Conservation (phyloP, 2,329 filamentous ascomycete genomes). For the Calonectria pseudoreteaudii region DNA sequence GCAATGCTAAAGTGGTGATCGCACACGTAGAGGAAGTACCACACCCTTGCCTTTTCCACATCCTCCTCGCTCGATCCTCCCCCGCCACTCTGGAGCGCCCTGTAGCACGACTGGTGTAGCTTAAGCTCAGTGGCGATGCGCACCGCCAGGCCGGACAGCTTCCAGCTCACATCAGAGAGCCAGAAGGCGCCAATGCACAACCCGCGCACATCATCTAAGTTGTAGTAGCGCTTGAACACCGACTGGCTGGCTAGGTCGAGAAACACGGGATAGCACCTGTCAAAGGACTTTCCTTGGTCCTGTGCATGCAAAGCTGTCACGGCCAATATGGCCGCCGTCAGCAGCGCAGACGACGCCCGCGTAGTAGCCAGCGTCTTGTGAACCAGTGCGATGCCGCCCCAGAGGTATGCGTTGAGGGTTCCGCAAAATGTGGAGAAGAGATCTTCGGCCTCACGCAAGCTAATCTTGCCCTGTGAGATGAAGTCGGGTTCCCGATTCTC, state of each 20-base stretch:
- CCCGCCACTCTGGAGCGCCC: constrained; percentile 49
- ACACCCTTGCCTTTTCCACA: constrained; percentile 68
- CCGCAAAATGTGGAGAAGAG: constrained; percentile 44
- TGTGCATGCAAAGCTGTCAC: constrained; percentile 47
- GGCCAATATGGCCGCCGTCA: constrained; percentile 48
- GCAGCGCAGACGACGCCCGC: constrained; percentile 44
- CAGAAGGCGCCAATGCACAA: constrained; percentile 74
- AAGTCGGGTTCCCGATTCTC: constrained; percentile 41
- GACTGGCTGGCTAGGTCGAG: constrained; percentile 67
- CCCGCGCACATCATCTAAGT: constrained; percentile 68
- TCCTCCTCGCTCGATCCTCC: constrained; percentile 58
- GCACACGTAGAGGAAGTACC: constrained; percentile 74
- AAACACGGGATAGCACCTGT: constrained; percentile 69
- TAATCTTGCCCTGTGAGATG: constrained; percentile 44
- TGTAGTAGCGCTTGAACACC: constrained; percentile 66
- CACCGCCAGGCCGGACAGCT: constrained; percentile 69
- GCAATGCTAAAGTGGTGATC: constrained; percentile 76
- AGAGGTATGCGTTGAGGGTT: constrained; percentile 48
- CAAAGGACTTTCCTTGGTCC: constrained; percentile 59
- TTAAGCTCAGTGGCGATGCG: constrained; percentile 69
- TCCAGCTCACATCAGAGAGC: constrained; percentile 68
- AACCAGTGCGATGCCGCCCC: constrained; percentile 47
- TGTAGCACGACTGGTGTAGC: constrained; percentile 65
- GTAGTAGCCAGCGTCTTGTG: constrained; percentile 44
- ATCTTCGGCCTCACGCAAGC: constrained; percentile 41